Conservation (phyloP, 2,329 filamentous ascomycete genomes). For the Arthrobotrys musiformis region DNA sequence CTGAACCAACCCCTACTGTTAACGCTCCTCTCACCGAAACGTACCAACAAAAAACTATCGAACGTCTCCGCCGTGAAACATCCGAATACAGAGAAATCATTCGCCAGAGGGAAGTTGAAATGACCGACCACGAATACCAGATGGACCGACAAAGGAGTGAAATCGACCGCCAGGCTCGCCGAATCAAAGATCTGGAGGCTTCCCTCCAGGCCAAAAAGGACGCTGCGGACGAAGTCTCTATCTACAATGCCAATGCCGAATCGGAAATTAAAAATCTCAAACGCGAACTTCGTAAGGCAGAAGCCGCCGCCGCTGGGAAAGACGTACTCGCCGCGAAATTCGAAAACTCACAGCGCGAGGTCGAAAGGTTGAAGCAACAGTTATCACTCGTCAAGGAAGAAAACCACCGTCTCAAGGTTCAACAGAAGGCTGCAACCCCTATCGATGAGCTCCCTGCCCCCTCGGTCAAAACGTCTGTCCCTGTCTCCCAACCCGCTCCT, state of each 20-base stretch:
- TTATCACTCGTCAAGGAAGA: conserved; percentile 49
- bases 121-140: conserved; percentile 51
- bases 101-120: conserved; percentile 52
- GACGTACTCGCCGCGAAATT: conserved; percentile 30
- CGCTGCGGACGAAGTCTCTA: conserved; percentile 28
- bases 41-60: conserved; percentile 52
- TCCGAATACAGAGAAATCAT: conserved; percentile 46
- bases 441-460: conserved; percentile 27
- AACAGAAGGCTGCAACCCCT: conserved; percentile 19
- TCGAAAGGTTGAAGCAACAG: conserved; percentile 47
- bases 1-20: conserved; percentile 27
- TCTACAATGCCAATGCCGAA: conserved; percentile 31
- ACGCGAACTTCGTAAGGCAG: conserved; percentile 51
- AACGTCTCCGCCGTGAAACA: conserved; percentile 50
- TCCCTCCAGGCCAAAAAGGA: conserved; percentile 42
- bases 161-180: conserved; percentile 47
- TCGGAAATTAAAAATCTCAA: conserved; percentile 44
- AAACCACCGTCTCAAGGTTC: conserved; percentile 40
- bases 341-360: conserved; percentile 42
- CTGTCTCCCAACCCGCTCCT: neutral
- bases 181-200: conserved; percentile 51
- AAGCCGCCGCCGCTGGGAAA: conserved; percentile 46
- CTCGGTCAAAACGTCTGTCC: neutral
- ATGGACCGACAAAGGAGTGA: conserved; percentile 50
- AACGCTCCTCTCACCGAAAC: conserved; percentile 49